phyloP scores from a whole-genome alignment of 1,284 basidiomycete genomes.

The Flammula alnicola region DNA sequence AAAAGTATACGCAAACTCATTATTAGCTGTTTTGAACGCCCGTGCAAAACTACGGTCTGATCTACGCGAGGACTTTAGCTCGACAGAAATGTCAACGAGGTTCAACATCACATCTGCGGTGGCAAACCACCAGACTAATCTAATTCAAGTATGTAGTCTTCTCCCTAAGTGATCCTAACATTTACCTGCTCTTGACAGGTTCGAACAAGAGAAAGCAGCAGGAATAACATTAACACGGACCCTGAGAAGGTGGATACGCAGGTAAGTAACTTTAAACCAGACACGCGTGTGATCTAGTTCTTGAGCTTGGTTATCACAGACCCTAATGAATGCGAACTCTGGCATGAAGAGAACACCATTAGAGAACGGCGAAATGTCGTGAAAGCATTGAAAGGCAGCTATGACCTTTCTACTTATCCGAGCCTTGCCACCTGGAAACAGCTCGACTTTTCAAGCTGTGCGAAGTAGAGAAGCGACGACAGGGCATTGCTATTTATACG shows the following conservation, averaged over 20 bases:
- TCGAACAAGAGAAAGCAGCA: conserved; percentile 22
- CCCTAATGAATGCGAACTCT: too few relatives aligned
- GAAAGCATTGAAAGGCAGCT: too few relatives aligned
- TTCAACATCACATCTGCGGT: conserved; percentile 34
- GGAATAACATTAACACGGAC: conserved; percentile 6
- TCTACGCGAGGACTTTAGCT: conserved; percentile 24
- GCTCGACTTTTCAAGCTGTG: too few relatives aligned
- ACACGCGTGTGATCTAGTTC: too few relatives aligned
- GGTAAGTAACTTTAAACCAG: neutral
- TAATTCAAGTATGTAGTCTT: conserved; percentile 25
- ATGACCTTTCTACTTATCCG: too few relatives aligned
- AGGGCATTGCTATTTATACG: too few relatives aligned
- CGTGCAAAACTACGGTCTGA: conserved; percentile 38
- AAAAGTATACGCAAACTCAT: conserved; percentile 50
- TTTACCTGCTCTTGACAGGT: conserved; percentile 16
- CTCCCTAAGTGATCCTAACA: neutral
- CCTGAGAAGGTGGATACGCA: conserved; percentile 6
- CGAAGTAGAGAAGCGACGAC: neutral
- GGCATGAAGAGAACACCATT: too few relatives aligned
- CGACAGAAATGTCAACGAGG: conserved; percentile 36
- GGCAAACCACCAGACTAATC: conserved; percentile 26
- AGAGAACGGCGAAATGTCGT: too few relatives aligned
- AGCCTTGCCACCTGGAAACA: too few relatives aligned
- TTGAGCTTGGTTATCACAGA: too few relatives aligned
- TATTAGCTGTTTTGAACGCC: conserved; percentile 49